These are phyloP conservation scores for Penicillium janthinellum DNA, from an alignment of 2,329 filamentous ascomycete species.

Conservation along the genomic window DNA sequence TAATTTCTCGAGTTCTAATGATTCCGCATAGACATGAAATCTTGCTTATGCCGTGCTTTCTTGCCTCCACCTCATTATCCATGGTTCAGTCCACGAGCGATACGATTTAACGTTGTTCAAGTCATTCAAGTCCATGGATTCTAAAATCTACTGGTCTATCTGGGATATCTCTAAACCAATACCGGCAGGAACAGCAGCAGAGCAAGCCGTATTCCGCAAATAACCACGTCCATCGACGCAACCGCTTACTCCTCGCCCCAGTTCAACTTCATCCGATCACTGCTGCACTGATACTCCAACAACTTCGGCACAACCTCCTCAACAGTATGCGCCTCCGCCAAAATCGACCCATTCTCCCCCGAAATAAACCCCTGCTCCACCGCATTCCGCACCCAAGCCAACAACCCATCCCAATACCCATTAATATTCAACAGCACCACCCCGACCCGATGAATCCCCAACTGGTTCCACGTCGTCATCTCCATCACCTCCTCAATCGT, in stretches of 20 bases:
- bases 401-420: conserved; percentile 86
- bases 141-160: conserved; percentile 9
- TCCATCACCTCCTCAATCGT: conserved; percentile 97
- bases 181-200: not conserved
- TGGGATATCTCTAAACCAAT: conserved; percentile 5
- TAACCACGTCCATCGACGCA: not conserved
- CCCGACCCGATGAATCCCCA: conserved; percentile 82
- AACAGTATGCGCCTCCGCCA: conserved; percentile 73
- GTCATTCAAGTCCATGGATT: conserved; percentile 4
- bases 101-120: not conserved
- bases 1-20: conserved; percentile 36
- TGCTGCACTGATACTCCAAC: conserved; percentile 72
- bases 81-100: not conserved
- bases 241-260: conserved; percentile 68
- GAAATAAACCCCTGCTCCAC: conserved; percentile 77
- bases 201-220: not conserved
- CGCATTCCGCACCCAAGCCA: conserved; percentile 77
- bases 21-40: conserved; percentile 36
- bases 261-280: conserved; percentile 75
- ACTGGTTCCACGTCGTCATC: conserved; percentile 90
- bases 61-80: not conserved
- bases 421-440: conserved; percentile 84
- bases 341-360: conserved; percentile 69
- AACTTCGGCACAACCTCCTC: conserved; percentile 73
- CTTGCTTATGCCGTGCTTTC: conserved; percentile 21